A percentile compares a stretch with the other conserved stretches of the same genome.
These are phyloP conservation scores for Apiospora saccharicola DNA, from an alignment of 2,329 filamentous ascomycete species.

Conservation along the genomic window DNA sequence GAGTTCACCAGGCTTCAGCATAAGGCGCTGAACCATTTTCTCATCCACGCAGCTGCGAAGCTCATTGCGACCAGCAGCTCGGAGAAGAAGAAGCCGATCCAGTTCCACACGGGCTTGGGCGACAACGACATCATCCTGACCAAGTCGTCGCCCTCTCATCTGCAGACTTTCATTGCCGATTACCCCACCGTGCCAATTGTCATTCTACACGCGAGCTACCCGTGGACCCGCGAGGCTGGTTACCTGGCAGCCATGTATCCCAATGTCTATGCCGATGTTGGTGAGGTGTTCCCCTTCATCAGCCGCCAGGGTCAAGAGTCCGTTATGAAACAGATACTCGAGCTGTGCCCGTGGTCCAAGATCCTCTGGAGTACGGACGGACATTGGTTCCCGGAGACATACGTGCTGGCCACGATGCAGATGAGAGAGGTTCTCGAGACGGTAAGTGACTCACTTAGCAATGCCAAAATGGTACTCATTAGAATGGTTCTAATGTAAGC, in stretches of 20 bases:
- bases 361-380: conserved; percentile 84
- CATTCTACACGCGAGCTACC: conserved; percentile 81
- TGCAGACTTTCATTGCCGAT: conserved; percentile 75
- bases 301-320: conserved; percentile 78
- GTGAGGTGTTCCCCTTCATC: conserved; percentile 81
- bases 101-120: conserved; percentile 84
- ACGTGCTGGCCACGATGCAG: conserved; percentile 74
- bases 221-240: conserved; percentile 78
- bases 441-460: conserved; percentile 52
- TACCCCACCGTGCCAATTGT: conserved; percentile 78
- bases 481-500: conserved; percentile 15
- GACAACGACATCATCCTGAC: conserved; percentile 79
- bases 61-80: conserved; percentile 57
- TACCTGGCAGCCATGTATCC: conserved; percentile 80
- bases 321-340: conserved; percentile 75
- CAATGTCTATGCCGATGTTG: conserved; percentile 84
- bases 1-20: conserved; percentile 64
- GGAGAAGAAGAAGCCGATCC: conserved; percentile 71
- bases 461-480: neutral
- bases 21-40: conserved; percentile 71
- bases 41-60: conserved; percentile 70
- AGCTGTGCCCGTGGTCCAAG: conserved; percentile 78
- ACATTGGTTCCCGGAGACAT: conserved; percentile 81
- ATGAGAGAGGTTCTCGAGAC: conserved; percentile 74
- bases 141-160: conserved; percentile 75